These are phyloP conservation scores for Calocybe cyanea DNA, from an alignment of 768 basidiomycete genomes.

Conservation along the genomic window DNA sequence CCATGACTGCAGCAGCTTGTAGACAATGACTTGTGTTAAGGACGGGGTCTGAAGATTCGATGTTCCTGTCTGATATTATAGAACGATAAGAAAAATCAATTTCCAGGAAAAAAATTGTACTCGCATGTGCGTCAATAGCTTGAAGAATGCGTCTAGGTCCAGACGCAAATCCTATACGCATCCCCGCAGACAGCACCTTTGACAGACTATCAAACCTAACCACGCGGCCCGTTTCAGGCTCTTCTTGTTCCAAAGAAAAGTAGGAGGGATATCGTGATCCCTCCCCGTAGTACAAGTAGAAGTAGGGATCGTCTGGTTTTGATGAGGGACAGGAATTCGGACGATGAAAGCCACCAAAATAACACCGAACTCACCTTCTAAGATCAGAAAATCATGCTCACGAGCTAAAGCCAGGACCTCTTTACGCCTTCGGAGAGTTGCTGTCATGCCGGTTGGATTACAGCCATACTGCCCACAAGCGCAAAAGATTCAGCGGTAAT, in stretches of 20 bases:
- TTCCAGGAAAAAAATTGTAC: slow-evolving; percentile 17
- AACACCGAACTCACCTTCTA: slow-evolving; percentile 57
- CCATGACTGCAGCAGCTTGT: slow-evolving; percentile 57
- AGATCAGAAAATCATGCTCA: slow-evolving; percentile 70
- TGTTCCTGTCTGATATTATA: slow-evolving; percentile 31
- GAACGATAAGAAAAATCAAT: neutral
- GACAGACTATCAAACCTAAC: slow-evolving; percentile 84
- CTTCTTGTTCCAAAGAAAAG: slow-evolving; percentile 67
- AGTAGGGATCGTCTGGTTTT: slow-evolving; percentile 76
- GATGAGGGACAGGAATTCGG: neutral
- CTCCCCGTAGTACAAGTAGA: slow-evolving; percentile 70
- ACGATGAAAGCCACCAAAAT: neutral
- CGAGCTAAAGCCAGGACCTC: slow-evolving; percentile 65
- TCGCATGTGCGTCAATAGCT: slow-evolving; percentile 63
- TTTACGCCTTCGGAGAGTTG: slow-evolving; percentile 60
- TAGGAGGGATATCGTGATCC: slow-evolving; percentile 64
- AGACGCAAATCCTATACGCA: slow-evolving; percentile 74
- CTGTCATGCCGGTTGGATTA: slow-evolving; percentile 80
- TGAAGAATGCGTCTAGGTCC: slow-evolving; percentile 63
- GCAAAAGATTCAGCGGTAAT: neutral
- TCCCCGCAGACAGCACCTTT: slow-evolving; percentile 71
- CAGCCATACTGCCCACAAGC: slow-evolving; percentile 71
- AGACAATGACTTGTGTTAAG: slow-evolving; percentile 54
- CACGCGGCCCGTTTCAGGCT: slow-evolving; percentile 66
- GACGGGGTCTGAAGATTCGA: slow-evolving; percentile 60